Percentiles rank a stretch among this genome's conserved stretches.
These are phyloP conservation scores for Mycena vulgaris DNA, from an alignment of 768 basidiomycete genomes.

Conservation along the genomic window DNA sequence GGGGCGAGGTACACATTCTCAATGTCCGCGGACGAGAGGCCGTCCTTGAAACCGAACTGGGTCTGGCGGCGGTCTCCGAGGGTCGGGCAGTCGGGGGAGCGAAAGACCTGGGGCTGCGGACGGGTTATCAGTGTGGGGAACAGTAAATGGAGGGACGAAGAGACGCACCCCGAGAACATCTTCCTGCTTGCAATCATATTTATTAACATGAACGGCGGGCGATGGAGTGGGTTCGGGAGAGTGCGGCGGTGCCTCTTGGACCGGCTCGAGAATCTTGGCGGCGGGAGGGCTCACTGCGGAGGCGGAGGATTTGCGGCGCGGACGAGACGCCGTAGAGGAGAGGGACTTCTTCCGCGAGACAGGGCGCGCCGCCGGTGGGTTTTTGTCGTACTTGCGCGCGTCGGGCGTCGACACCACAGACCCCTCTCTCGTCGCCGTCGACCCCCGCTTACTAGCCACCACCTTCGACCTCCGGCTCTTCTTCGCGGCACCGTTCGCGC, in stretches of 20 bases:
- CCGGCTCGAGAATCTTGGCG: background rate
- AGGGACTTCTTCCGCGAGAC: constrained; percentile 12
- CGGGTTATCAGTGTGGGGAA: background rate
- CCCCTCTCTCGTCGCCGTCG: constrained; percentile 4
- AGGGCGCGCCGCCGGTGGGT: constrained; percentile 11
- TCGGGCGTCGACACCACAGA: background rate
- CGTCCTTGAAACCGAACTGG: constrained; percentile 28
- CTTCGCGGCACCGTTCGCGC: constrained; percentile 8
- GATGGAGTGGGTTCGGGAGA: background rate
- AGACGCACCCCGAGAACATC: background rate
- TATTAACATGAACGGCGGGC: background rate
- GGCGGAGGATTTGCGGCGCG: background rate
- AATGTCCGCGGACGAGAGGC: constrained; percentile 17
- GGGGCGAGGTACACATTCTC: background rate
- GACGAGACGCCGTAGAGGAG: background rate
- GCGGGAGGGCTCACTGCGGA: background rate
- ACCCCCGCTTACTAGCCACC: background rate
- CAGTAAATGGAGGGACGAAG: background rate
- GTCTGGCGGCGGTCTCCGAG: constrained; percentile 4
- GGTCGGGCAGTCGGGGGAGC: constrained; percentile 7
- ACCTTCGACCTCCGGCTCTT: background rate
- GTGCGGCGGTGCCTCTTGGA: background rate
- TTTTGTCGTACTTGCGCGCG: constrained; percentile 8
- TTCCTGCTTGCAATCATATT: background rate
- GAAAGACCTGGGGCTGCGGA: constrained; percentile 5